Evolutionary conservation across 208 protist species (phyloP).

Genomic region (Entamoeba invadens): DNA sequence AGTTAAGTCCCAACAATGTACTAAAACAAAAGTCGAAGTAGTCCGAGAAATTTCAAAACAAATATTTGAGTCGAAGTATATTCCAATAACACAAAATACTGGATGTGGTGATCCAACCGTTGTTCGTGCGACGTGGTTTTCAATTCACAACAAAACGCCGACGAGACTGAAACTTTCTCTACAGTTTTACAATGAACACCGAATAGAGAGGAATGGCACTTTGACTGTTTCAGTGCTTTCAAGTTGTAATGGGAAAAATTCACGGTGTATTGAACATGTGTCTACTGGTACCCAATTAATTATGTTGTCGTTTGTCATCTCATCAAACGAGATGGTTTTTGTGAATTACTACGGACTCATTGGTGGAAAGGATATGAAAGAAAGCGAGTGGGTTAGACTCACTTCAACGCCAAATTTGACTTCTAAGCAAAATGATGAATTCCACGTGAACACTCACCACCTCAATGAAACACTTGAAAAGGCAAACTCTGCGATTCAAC

Average conservation of each 20-base stretch:
- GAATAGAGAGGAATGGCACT: background rate
- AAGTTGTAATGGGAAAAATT: background rate
- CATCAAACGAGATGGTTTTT: background rate
- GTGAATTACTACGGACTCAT: background rate
- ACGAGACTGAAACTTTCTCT: background rate
- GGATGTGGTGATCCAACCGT: background rate
- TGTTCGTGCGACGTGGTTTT: background rate
- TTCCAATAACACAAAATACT: background rate
- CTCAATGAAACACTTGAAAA: background rate
- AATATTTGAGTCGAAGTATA: background rate
- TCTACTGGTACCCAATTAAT: background rate
- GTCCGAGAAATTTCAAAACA: background rate
- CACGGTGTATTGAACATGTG: background rate
- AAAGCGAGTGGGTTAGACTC: background rate
- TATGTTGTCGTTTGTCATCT: background rate
- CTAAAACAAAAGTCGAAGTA: no score
- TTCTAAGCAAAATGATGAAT: background rate
- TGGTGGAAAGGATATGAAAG: background rate
- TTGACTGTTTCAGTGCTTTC: background rate
- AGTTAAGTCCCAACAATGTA: no score
- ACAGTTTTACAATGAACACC: background rate
- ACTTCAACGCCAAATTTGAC: background rate
- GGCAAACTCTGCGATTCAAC: background rate
- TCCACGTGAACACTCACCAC: background rate
- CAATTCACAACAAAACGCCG: background rate